Conservation (phyloP, 2,329 filamentous ascomycete genomes). For the Colletotrichum cereale region DNA sequence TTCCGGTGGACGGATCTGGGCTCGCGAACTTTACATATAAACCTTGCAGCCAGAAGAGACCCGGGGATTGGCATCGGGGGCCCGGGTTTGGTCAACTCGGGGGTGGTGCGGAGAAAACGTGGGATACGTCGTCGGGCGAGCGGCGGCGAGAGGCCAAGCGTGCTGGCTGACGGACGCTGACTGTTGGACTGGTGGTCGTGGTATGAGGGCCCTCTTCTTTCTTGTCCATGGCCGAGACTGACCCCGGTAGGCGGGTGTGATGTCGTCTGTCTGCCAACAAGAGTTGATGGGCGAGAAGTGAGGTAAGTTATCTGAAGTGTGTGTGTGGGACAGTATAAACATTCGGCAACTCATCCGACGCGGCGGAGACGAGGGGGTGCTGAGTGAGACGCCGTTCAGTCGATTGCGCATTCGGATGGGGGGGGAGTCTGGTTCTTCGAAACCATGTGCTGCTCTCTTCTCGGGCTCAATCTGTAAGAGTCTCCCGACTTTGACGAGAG, state of each 20-base stretch:
- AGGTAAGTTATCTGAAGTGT: background rate
- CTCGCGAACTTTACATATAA: background rate
- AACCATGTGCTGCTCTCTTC: too few relatives aligned
- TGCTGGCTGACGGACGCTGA: background rate
- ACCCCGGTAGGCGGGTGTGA: background rate
- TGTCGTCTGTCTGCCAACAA: background rate
- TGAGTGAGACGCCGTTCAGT: conserved; percentile 3
- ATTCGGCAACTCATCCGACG: conserved; percentile 16
- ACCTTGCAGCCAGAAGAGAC: conserved; percentile 1
- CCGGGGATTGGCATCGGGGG: conserved; percentile 8
- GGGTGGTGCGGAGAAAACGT: background rate
- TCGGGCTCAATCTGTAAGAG: too few relatives aligned
- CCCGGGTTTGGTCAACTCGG: background rate
- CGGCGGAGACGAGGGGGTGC: background rate
- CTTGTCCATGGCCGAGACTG: background rate
- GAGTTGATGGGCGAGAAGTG: background rate
- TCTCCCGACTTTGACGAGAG: background rate
- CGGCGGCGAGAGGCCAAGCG: background rate
- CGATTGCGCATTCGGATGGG: background rate
- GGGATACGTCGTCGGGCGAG: background rate
- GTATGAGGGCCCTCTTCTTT: background rate
- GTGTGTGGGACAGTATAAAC: background rate
- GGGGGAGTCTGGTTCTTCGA: too few relatives aligned
- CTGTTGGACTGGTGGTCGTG: background rate
- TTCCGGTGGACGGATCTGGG: conserved; percentile 10